Percentiles rank a stretch among this genome's conserved stretches.
phyloP scores from a whole-genome alignment of 768 basidiomycete species.

The Lenzites betulinus region DNA sequence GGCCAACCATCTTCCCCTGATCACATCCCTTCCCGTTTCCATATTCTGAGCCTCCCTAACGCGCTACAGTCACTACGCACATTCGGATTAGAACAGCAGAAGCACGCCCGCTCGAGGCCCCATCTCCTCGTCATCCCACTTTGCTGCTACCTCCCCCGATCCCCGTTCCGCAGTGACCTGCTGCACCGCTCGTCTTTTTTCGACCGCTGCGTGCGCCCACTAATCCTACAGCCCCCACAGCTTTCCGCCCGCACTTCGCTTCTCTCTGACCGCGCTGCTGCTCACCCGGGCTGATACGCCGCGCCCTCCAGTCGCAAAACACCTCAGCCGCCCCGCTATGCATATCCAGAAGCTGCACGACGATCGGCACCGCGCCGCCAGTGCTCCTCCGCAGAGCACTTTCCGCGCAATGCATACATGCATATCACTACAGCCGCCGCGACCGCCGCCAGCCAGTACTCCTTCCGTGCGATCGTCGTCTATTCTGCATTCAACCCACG shows the following conservation, averaged over 20 bases:
- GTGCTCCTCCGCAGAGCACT: neutral
- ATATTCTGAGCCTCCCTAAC: neutral
- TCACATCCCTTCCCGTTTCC: constrained; percentile 3
- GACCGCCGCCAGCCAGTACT: neutral
- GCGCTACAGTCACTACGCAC: neutral
- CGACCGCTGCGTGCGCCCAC: constrained; percentile 1
- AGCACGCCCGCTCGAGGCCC: constrained; percentile 1
- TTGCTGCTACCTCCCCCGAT: neutral
- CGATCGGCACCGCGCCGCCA: constrained; percentile 3
- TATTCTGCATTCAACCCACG: too few species aligned
- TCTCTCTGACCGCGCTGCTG: neutral
- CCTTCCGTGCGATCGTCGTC: constrained; percentile 8
- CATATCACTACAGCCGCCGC: neutral
- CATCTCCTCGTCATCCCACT: constrained; percentile 2
- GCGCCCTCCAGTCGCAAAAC: neutral
- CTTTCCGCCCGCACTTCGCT: neutral
- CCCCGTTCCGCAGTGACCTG: constrained; percentile 6
- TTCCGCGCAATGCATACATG: too few species aligned
- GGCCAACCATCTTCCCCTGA: constrained; percentile 13
- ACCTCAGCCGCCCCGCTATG: neutral
- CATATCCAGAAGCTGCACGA: neutral
- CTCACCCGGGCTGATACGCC: neutral
- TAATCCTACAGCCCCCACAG: neutral
- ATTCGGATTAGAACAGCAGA: neutral
- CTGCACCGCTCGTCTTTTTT: constrained; percentile 1